These are phyloP conservation scores for Pulveroboletus sp. DNA, from an alignment of 768 basidiomycete species.

Conservation along the genomic window DNA sequence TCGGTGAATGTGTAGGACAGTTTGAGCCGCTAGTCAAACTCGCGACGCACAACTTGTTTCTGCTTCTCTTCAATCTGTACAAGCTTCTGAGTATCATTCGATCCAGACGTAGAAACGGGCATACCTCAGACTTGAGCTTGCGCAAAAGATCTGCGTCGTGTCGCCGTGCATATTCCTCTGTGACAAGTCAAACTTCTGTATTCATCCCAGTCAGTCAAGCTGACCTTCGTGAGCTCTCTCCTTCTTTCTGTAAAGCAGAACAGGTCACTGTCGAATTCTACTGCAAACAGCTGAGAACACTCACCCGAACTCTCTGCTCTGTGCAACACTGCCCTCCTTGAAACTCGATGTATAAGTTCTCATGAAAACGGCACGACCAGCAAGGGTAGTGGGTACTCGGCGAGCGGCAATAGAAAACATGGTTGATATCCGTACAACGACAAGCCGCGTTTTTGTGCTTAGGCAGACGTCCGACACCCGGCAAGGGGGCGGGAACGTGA, in stretches of 20 bases:
- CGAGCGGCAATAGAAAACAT: conserved; percentile 33
- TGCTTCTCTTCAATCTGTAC: conserved; percentile 31
- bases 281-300: conserved; percentile 9
- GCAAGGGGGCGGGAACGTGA: conserved; percentile 14
- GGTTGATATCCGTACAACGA: neutral
- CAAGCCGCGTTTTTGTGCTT: neutral
- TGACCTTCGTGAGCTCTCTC: conserved; percentile 69
- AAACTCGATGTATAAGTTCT: conserved; percentile 37
- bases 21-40: conserved; percentile 10
- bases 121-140: conserved; percentile 58
- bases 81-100: neutral
- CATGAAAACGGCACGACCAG: conserved; percentile 33
- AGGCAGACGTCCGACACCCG: neutral
- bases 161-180: conserved; percentile 63
- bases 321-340: conserved; percentile 58
- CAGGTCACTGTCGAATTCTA: neutral
- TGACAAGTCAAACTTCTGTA: conserved; percentile 1
- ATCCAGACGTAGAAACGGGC: conserved; percentile 8
- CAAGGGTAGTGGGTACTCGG: conserved; percentile 38
- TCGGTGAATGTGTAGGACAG: conserved; percentile 12
- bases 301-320: conserved; percentile 63
- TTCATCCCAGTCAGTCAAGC: conserved; percentile 3
- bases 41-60: conserved; percentile 30
- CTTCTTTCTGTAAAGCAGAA: conserved; percentile 50
- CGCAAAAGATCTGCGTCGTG: conserved; percentile 57